Base-by-base conservation (phyloP, 495 filamentous ascomycete genomes). In the Friedmanniomyces simplex region DNA sequence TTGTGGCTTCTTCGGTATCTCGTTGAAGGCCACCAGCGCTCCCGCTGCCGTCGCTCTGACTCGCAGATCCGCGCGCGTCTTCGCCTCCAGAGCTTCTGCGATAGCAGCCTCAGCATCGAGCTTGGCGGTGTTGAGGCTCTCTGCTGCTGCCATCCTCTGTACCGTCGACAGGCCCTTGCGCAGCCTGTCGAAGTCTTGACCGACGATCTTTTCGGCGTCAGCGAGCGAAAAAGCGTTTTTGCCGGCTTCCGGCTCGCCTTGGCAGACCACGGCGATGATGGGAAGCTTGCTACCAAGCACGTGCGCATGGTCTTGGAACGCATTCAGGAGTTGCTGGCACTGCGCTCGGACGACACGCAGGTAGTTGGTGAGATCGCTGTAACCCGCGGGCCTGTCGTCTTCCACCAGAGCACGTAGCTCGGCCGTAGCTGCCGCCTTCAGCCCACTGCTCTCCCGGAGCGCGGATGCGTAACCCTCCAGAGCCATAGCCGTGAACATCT, bases 1-100 rank as follows among this genome's bases (percentile, higher is more conserved):
- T 52, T 84, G 86, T 14, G 93, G 88, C 66, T 93, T 96, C 77
- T 95, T 96, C 3, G 94, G 91, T 2, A 94, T 76, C 25, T 87
- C 77, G 30, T 82, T 81, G 68, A 96, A 80, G n/a, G 88, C 86
- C 34, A 97, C 84, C 56, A 96, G 69, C 3, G 93, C 94, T 52
- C 85, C 84, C 14, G 94, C 88, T 26, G 88, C 90, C 22, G 91
- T 87, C 18, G 94, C 87, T 64, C 81, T 76, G 65, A 97, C 86
- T 53, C 93, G 89, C 63, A 91, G 75, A 68, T 98, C 91, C 24
- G 90, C 82, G 39, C 85, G 81, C 22, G 85, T 82, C 69, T 95
- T 94, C 55, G 86, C 78, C 42, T 74, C 68, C 59, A 82, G 86
- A 14, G 89, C 88, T 62, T 91, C 88, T 13, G 85, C 79, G 26